These are phyloP conservation scores for Linnemannia hyalina DNA, from an alignment of 192 early-diverging fungal genomes.

Conservation along the genomic window DNA sequence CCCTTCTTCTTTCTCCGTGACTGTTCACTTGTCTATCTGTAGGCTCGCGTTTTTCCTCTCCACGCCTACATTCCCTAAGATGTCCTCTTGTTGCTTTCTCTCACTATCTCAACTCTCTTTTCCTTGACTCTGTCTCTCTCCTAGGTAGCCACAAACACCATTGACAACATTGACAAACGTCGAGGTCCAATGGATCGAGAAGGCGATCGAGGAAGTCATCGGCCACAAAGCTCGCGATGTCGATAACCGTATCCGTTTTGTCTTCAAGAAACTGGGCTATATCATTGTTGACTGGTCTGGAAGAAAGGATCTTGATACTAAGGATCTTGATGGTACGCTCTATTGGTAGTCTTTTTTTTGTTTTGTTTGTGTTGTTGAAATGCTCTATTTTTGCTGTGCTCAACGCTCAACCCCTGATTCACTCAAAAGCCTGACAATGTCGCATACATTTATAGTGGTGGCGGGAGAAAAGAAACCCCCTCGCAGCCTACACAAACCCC, in stretches of 20 bases:
- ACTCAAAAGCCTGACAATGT: not conserved
- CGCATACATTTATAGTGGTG: not conserved
- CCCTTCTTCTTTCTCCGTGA: not conserved
- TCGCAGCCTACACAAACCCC: not conserved
- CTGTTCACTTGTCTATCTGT: not conserved
- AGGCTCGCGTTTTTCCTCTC: too few species aligned
- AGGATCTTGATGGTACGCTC: slow-evolving; percentile 34
- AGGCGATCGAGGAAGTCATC: slow-evolving; percentile 37
- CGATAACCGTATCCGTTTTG: slow-evolving; percentile 78
- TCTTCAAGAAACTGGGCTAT: slow-evolving; percentile 67
- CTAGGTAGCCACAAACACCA: slow-evolving; percentile 60
- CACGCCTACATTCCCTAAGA: too few species aligned
- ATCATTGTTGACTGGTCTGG: slow-evolving; percentile 46
- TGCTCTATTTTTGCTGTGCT: not conserved
- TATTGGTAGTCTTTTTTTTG: not conserved
- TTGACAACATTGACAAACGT: slow-evolving; percentile 56
- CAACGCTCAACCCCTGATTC: not conserved
- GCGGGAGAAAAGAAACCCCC: not conserved
- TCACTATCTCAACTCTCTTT: not conserved
- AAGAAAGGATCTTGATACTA: slow-evolving; percentile 34
- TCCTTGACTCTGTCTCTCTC: not conserved
- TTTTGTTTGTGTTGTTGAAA: not conserved
- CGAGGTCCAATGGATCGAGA: slow-evolving; percentile 52
- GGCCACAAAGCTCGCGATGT: slow-evolving; percentile 61
- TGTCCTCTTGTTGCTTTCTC: not conserved